Base-by-base conservation (phyloP, 2,329 filamentous ascomycete species). In the Taxawa tesnikishii region DNA sequence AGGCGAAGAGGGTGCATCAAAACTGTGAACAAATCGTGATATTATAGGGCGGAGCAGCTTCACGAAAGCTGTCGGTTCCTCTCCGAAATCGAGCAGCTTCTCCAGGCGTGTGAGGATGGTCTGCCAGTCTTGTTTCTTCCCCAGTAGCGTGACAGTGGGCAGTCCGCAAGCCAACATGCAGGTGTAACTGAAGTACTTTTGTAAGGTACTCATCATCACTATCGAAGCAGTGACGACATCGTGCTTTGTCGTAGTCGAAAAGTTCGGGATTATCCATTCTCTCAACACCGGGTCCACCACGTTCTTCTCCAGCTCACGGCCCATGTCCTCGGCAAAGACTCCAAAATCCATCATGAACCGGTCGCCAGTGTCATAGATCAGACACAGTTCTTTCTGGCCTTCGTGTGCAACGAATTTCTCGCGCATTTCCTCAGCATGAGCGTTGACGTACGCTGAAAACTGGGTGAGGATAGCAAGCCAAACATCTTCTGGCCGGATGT, bases 401-500 rank as follows among this genome's bases (percentile, higher is more conserved):
- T 59, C 32, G 38, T 67, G 63, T 0, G 43, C 31, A 3, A 68
- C 63, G 32, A 70, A 66, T 6, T 43, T 34, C 1, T 36, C 36
- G 8, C 62, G 52, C 5, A 70, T 46, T n/a, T 59, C 46, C 38
- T 68, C 60, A 4, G 62, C 52, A 37, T 69, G 49, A 2, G 45
- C 53, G 30, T 67, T 67, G 42, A 71, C 49, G 38, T 56, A 66
- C 33, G 58, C 49, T 41, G 52, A 60, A 2, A 70, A 40, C 38
- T 72, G 67, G 0, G 56, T 51, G 1, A 71, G 43, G 38, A 71
- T 67, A 5, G 65, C 49, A 27, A 68, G 54, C 67, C 67, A 72
- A 11, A 70, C 43, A 36, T 72, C 67, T 16, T 73, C 66, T 0
- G 67, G 66, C 1, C 67, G 60, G 28, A 70, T 47, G 2, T 44